phyloP scores from a whole-genome alignment of 305 asterid genomes.

The Solanum aculeatissimum region DNA sequence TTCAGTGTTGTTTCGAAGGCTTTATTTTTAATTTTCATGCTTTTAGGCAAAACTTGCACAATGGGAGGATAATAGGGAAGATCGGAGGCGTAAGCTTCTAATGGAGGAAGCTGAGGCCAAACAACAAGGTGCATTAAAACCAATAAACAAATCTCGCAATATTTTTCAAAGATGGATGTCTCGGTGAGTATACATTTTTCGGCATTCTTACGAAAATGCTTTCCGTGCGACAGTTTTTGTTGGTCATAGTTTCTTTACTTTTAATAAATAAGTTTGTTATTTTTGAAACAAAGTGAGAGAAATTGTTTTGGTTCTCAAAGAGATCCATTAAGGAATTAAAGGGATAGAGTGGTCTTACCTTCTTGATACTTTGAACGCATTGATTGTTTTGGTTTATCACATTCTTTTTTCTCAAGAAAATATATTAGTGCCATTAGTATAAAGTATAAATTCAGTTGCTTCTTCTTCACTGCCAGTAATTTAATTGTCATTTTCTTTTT shows the following conservation, averaged over 20 bases:
- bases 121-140: conserved; percentile 37
- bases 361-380: neutral
- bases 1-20: conserved; percentile 7
- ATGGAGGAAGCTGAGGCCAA: conserved; percentile 69
- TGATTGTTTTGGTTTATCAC: neutral
- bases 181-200: conserved; percentile 32
- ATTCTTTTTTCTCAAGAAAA: neutral
- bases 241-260: neutral
- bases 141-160: conserved; percentile 37
- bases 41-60: conserved; percentile 51
- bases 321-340: neutral
- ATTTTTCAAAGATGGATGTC: conserved; percentile 63
- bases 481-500: neutral
- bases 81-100: conserved; percentile 55
- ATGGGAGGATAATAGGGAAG: conserved; percentile 78
- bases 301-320: neutral
- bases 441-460: neutral
- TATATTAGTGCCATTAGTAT: neutral
- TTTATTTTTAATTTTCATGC: conserved; percentile 4
- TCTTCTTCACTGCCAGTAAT: neutral
- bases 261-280: neutral
- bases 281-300: neutral
- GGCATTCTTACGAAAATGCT: neutral
- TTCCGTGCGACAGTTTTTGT: neutral
- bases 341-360: neutral